These are phyloP conservation scores for Scutellaria galericulata DNA, from an alignment of 257 asterid species.

Conservation along the genomic window DNA sequence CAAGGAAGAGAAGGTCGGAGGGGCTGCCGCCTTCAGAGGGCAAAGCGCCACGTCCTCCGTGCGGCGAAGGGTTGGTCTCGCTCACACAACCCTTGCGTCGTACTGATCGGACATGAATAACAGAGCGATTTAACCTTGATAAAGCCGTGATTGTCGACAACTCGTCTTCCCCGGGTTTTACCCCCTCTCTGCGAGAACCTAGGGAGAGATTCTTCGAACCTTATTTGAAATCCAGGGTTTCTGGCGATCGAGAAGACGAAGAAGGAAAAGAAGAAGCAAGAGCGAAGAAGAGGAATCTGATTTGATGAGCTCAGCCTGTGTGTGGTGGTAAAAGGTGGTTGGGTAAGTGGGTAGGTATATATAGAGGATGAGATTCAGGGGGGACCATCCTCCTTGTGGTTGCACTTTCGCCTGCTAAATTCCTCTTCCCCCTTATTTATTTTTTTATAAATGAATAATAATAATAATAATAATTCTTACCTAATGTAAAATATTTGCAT, in stretches of 20 bases:
- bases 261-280: background rate
- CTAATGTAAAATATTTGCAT: too few species aligned
- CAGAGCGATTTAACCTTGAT: constrained; percentile 53
- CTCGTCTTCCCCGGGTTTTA: constrained; percentile 53
- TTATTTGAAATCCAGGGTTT: constrained; percentile 39
- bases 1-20: constrained; percentile 97
- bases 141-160: constrained; percentile 92
- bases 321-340: constrained; percentile 7
- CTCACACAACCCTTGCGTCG: constrained; percentile 80
- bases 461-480: too few species aligned
- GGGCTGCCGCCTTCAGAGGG: constrained; percentile 99
- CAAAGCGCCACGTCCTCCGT: constrained; percentile 98
- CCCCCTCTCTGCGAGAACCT: constrained; percentile 35
- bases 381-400: constrained; percentile 23
- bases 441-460: too few species aligned
- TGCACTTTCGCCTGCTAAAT: background rate
- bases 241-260: background rate
- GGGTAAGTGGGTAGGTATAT: constrained; percentile 2
- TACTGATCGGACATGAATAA: constrained; percentile 63
- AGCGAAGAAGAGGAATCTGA: background rate
- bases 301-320: background rate
- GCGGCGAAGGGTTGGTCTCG: constrained; percentile 88
- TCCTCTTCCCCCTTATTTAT: too few species aligned
- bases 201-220: background rate
- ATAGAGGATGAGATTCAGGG: background rate